Percentiles rank a stretch among this genome's conserved stretches.
These are phyloP conservation scores for Sphagnum tenellum DNA, from an alignment of 225 moss, liverwort and hornwort species.

Conservation along the genomic window DNA sequence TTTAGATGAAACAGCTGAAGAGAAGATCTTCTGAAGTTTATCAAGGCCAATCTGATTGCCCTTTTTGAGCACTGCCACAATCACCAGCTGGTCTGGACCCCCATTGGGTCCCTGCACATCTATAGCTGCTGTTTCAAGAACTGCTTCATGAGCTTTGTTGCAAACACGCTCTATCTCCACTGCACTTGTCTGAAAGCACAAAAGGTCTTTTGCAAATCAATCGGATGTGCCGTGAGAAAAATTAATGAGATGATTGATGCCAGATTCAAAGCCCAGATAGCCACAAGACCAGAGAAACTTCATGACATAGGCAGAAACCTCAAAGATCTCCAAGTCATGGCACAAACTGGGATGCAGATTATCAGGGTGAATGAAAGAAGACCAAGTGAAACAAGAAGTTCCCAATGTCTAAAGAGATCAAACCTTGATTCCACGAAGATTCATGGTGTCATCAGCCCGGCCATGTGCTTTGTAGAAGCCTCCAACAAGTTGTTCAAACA, in stretches of 20 bases:
- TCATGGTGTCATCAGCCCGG: conserved; percentile 89
- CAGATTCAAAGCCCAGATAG: too few species aligned
- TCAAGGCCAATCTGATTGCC: conserved; percentile 10
- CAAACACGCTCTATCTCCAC: conserved; percentile 66
- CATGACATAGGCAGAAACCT: conserved; percentile 8
- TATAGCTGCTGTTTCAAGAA: too few species aligned
- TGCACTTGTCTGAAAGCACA: conserved; percentile 58
- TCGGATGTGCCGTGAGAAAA: too few species aligned
- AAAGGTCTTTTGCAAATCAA: too few species aligned
- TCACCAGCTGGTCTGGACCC: conserved; percentile 51
- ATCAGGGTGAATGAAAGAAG: neutral
- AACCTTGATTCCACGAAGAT: conserved; percentile 94
- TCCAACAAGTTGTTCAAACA: conserved; percentile 70
- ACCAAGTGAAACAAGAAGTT: neutral
- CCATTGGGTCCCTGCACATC: conserved; percentile 43
- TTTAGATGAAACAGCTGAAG: conserved; percentile 35
- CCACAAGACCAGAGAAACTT: too few species aligned
- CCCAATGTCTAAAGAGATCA: neutral
- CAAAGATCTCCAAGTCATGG: neutral
- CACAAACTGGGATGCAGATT: conserved; percentile 1
- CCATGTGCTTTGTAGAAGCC: conserved; percentile 84
- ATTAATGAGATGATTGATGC: too few species aligned
- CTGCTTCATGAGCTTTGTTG: conserved; percentile 43
- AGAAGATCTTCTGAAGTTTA: conserved; percentile 35
- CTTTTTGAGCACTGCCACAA: conserved; percentile 36